Evolutionary conservation across 257 asterid species (phyloP).

Genomic region (Lycium ferocissimum): DNA sequence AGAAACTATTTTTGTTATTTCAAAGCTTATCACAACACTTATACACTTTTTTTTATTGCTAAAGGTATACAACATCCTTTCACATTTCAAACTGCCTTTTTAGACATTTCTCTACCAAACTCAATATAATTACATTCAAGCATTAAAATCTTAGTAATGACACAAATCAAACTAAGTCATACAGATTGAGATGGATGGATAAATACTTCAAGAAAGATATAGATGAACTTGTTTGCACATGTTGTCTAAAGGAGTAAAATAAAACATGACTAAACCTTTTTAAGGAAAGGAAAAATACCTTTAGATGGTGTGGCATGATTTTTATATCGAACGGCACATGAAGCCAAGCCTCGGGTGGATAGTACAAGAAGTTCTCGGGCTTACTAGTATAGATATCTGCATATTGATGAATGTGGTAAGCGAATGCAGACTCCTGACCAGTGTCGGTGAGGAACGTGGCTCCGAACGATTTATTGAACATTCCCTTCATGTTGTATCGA

Average conservation of each 20-base stretch:
- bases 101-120: neutral
- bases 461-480: slow-evolving; percentile 91
- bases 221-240: neutral
- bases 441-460: slow-evolving; percentile 93
- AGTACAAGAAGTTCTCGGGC: slow-evolving; percentile 88
- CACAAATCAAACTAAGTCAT: neutral
- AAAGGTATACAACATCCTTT: neutral
- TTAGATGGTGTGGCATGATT: slow-evolving; percentile 97
- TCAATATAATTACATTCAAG: neutral
- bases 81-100: neutral
- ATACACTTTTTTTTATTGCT: neutral
- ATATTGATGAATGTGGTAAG: slow-evolving; percentile 90
- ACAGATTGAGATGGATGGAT: neutral
- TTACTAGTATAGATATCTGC: slow-evolving; percentile 97
- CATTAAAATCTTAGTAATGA: neutral
- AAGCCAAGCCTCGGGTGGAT: slow-evolving; percentile 94
- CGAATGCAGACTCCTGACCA: slow-evolving; percentile 93
- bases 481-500: slow-evolving; percentile 71
- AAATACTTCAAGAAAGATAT: neutral
- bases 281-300: slow-evolving; percentile 54
- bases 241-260: neutral
- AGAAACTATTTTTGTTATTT: neutral
- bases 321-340: slow-evolving; percentile 92
- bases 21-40: neutral
- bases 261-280: neutral